phyloP scores from a whole-genome alignment of 257 asterid species.

The Fraxinus americana region DNA sequence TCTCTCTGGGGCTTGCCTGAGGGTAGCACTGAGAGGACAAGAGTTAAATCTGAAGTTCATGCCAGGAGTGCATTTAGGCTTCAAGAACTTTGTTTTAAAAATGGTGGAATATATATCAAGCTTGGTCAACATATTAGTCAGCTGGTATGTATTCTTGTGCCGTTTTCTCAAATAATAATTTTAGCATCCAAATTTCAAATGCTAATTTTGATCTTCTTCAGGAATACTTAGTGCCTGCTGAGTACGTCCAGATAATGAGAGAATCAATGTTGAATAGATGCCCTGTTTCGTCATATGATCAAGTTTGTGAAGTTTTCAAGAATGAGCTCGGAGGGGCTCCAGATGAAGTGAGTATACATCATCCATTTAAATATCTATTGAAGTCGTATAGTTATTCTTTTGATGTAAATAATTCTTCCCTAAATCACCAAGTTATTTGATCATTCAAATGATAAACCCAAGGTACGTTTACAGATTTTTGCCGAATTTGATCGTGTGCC shows the following conservation, averaged over 20 bases:
- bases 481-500: constrained; percentile 90
- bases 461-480: constrained; percentile 60
- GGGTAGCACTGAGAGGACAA: constrained; percentile 75
- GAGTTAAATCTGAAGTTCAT: constrained; percentile 80
- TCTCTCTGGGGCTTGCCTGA: constrained; percentile 91
- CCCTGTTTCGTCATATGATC: constrained; percentile 91
- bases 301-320: constrained; percentile 80
- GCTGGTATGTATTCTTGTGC: constrained; percentile 68
- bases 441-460: constrained; percentile 26
- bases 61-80: constrained; percentile 79
- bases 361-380: constrained; percentile 18
- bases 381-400: constrained; percentile 1
- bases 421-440: constrained; percentile 5
- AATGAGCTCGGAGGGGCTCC: constrained; percentile 92
- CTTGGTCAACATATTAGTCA: constrained; percentile 95
- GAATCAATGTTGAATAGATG: constrained; percentile 90
- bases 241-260: constrained; percentile 83
- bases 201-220: constrained; percentile 38
- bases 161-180: constrained; percentile 15
- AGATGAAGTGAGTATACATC: constrained; percentile 64
- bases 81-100: constrained; percentile 88
- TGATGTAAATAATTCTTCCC: background rate
- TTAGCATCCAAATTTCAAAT: constrained; percentile 28
- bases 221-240: constrained; percentile 93
- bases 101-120: constrained; percentile 97